phyloP scores from a whole-genome alignment of 768 basidiomycete genomes.

The Leucocoprinus leucothites region DNA sequence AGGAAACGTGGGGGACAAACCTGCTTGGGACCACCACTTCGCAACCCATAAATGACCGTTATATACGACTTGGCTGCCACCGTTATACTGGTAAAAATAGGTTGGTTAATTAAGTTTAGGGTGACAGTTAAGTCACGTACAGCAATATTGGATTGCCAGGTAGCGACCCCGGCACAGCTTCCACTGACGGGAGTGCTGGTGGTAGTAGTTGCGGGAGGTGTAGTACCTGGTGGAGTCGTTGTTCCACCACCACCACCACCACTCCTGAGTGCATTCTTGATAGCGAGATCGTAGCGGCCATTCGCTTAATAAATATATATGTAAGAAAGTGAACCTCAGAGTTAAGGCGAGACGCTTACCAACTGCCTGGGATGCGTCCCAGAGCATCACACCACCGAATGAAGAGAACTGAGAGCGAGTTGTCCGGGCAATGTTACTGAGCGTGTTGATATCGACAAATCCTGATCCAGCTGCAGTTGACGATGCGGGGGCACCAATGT shows the following conservation, averaged over 20 bases:
- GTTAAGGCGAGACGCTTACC: constrained; percentile 19
- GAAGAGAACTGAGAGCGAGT: constrained; percentile 46
- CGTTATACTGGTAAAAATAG: constrained; percentile 34
- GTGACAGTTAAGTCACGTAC: constrained; percentile 35
- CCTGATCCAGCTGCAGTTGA: constrained; percentile 49
- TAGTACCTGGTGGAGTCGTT: background rate
- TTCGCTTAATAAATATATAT: constrained; percentile 24
- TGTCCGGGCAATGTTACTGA: constrained; percentile 35
- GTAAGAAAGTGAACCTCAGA: background rate
- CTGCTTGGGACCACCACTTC: constrained; percentile 43
- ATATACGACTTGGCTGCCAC: constrained; percentile 30
- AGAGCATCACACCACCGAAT: constrained; percentile 50
- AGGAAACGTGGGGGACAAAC: constrained; percentile 16
- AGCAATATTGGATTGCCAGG: constrained; percentile 35
- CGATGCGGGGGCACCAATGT: constrained; percentile 53
- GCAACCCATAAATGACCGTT: constrained; percentile 52
- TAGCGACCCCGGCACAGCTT: constrained; percentile 38
- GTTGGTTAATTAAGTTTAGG: constrained; percentile 13
- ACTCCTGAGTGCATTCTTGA: constrained; percentile 36
- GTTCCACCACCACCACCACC: constrained; percentile 15
- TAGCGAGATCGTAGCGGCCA: constrained; percentile 35
- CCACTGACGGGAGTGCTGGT: constrained; percentile 22
- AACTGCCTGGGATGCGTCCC: constrained; percentile 38
- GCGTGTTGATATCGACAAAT: constrained; percentile 43
- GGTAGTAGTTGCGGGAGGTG: background rate